These are phyloP conservation scores for Cylindrotheca closterium DNA, from an alignment of 108 stramenopile genomes.

Conservation along the genomic window DNA sequence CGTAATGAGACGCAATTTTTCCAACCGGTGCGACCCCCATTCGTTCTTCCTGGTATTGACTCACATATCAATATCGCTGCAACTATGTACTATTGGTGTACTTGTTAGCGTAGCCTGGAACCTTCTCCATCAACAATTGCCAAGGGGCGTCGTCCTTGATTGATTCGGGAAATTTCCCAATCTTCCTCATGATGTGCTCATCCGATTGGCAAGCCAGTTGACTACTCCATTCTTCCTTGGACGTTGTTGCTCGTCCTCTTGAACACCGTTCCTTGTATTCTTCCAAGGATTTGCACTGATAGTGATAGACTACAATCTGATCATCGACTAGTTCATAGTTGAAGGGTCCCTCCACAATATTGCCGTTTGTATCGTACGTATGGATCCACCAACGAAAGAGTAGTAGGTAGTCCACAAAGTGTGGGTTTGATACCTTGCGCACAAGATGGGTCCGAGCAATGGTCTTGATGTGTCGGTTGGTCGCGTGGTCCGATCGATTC, in stretches of 20 bases:
- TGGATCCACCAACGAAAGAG: background rate
- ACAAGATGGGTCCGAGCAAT: conserved; percentile 9
- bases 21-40: no score
- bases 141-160: conserved; percentile 40
- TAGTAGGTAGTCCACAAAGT: conserved; percentile 9
- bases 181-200: background rate
- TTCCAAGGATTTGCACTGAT: conserved; percentile 23
- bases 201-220: conserved; percentile 7
- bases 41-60: no score
- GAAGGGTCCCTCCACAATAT: background rate
- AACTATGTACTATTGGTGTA: no score
- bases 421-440: background rate
- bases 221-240: background rate
- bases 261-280: conserved; percentile 24
- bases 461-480: conserved; percentile 36
- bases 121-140: conserved; percentile 30
- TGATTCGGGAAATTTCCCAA: background rate
- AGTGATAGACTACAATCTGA: conserved; percentile 29
- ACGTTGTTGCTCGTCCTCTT: conserved; percentile 23
- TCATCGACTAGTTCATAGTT: background rate
- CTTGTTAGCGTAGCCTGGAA: conserved; percentile 41
- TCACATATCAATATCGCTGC: no score
- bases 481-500: conserved; percentile 2
- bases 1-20: no score
- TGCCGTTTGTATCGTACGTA: conserved; percentile 38